Evolutionary conservation across 2,329 filamentous ascomycete genomes (phyloP).

Genomic region (Metarhizium album): DNA sequence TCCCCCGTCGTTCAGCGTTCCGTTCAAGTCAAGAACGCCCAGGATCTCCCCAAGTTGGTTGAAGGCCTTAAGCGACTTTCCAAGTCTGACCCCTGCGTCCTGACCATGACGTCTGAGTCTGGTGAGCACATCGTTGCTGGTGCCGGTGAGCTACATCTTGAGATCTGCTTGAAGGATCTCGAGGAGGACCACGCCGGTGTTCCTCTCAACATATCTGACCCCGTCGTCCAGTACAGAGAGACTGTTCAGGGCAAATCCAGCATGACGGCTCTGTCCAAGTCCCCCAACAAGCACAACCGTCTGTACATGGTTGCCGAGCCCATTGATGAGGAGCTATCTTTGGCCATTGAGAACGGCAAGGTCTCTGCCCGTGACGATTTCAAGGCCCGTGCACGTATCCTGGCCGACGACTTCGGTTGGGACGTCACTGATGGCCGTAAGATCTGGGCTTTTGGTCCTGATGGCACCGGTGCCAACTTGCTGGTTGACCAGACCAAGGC

Average conservation of each 20-base stretch:
- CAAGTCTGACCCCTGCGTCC: slow-evolving; percentile 98
- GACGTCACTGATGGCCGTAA: slow-evolving; percentile 99
- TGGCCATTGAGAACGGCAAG: slow-evolving; percentile 85
- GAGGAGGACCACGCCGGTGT: slow-evolving; percentile 99
- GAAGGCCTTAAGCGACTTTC: slow-evolving; percentile 99
- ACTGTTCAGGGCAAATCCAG: slow-evolving; percentile 74
- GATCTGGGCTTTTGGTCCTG: slow-evolving; percentile 99
- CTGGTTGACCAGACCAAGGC: slow-evolving; percentile 99
- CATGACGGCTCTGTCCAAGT: slow-evolving; percentile 98
- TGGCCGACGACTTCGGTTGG: slow-evolving; percentile 97
- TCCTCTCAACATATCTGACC: slow-evolving; percentile 94
- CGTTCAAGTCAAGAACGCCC: slow-evolving; percentile 99
- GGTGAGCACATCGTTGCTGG: slow-evolving; percentile 99
- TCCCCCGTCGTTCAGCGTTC: slow-evolving; percentile 97
- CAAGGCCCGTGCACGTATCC: slow-evolving; percentile 92
- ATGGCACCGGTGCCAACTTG: slow-evolving; percentile 96
- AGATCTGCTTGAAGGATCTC: slow-evolving; percentile 99
- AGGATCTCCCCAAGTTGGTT: slow-evolving; percentile 98
- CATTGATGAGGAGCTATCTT: slow-evolving; percentile 80
- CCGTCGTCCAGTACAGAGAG: slow-evolving; percentile 98
- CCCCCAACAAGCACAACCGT: slow-evolving; percentile 99
- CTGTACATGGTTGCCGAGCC: slow-evolving; percentile 91
- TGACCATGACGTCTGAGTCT: slow-evolving; percentile 79
- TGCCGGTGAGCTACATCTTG: slow-evolving; percentile 98
- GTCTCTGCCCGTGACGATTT: slow-evolving; percentile 94